Conservation (phyloP, 140 eudicot species). For the Stevia rebaudiana region DNA sequence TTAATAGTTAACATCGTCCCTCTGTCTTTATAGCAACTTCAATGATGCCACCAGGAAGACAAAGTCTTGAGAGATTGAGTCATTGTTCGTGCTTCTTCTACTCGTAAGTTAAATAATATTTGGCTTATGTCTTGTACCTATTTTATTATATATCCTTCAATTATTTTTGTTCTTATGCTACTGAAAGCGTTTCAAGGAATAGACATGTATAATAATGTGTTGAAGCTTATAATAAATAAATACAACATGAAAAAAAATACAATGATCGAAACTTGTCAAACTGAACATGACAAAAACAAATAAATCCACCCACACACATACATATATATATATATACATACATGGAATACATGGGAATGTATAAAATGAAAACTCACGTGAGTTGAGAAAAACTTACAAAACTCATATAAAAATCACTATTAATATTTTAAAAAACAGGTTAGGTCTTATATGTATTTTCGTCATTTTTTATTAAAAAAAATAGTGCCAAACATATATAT, state of each 20-base stretch:
- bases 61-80: slow-evolving; percentile 23
- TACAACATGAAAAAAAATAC: not conserved
- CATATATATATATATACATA: too few relatives aligned
- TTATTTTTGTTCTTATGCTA: slow-evolving; percentile 7
- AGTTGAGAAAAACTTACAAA: too few relatives aligned
- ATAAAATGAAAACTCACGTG: not conserved
- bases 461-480: too few relatives aligned
- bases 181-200: slow-evolving; percentile 2
- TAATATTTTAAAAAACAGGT: too few relatives aligned
- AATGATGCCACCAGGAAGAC: slow-evolving; percentile 17
- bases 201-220: not conserved
- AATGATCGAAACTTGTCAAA: not conserved
- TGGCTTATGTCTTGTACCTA: slow-evolving; percentile 12
- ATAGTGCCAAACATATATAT: too few relatives aligned
- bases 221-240: not conserved
- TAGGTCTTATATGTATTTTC: too few relatives aligned
- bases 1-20: slow-evolving; percentile 13
- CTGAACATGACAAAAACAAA: not conserved
- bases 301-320: too few relatives aligned
- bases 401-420: too few relatives aligned
- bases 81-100: not conserved
- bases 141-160: not conserved
- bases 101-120: slow-evolving; percentile 5
- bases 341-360: too few relatives aligned
- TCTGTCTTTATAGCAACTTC: slow-evolving; percentile 7